Conservation (phyloP, 2,329 filamentous ascomycete genomes). For the Colletotrichum magnum region DNA sequence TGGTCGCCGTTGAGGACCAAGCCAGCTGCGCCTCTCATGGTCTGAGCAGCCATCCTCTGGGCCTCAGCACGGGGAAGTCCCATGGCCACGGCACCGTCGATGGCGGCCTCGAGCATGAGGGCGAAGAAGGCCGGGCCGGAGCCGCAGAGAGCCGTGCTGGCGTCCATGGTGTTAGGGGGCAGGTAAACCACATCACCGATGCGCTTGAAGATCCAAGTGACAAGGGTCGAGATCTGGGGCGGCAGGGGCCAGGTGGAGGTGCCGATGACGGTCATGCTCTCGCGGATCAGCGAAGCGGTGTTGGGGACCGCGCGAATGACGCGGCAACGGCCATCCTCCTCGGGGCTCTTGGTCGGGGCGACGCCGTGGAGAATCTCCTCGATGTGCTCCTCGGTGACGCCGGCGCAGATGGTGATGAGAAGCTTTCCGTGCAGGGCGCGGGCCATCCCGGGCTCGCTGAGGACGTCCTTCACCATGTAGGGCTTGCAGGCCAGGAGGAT, state of each 20-base stretch:
- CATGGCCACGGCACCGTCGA: conserved; percentile 85
- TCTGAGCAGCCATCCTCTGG: conserved; percentile 83
- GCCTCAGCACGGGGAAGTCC: conserved; percentile 81
- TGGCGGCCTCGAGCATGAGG: conserved; percentile 80
- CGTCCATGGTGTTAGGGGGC: conserved; percentile 78
- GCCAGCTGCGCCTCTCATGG: conserved; percentile 80
- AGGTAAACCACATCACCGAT: conserved; percentile 81
- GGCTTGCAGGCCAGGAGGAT: conserved; percentile 87
- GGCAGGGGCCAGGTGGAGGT: conserved; percentile 71
- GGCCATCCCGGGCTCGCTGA: conserved; percentile 76
- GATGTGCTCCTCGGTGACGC: conserved; percentile 79
- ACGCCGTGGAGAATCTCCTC: conserved; percentile 73
- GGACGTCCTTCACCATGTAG: conserved; percentile 77
- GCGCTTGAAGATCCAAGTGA: conserved; percentile 83
- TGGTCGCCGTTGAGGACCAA: conserved; percentile 81
- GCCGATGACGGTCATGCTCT: conserved; percentile 87
- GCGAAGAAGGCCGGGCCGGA: conserved; percentile 84
- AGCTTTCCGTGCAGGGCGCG: conserved; percentile 84
- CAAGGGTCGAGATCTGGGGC: conserved; percentile 66
- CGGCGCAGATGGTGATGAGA: conserved; percentile 85
- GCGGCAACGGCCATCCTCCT: conserved; percentile 66
- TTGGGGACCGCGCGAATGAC: conserved; percentile 89
- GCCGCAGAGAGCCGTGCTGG: conserved; percentile 80
- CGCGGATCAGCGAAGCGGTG: conserved; percentile 82
- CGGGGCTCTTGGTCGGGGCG: conserved; percentile 61